These are phyloP conservation scores for Apiotrichum siamense DNA, from an alignment of 1,284 basidiomycete species.

Conservation along the genomic window DNA sequence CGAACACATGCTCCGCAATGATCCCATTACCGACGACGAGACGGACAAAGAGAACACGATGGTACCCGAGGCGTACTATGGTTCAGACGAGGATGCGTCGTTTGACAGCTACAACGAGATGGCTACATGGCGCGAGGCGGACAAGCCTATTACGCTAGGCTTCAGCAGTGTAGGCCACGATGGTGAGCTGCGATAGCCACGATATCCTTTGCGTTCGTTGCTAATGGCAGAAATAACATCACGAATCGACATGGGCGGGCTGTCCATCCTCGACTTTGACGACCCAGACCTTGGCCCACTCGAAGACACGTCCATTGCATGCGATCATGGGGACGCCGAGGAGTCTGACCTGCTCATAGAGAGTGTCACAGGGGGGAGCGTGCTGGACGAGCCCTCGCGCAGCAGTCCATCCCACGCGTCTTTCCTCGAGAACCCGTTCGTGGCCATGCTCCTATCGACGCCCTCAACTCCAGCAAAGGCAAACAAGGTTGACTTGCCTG, in stretches of 20 bases:
- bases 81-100: conserved; percentile 6
- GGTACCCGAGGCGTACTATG: conserved; percentile 9
- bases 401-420: background rate
- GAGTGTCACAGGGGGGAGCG: background rate
- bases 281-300: conserved; percentile 28
- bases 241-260: conserved; percentile 35
- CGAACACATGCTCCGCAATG: background rate
- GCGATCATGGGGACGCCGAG: background rate
- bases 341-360: background rate
- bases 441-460: background rate
- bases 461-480: no score
- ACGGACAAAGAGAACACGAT: conserved; percentile 41
- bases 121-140: background rate
- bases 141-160: conserved; percentile 10
- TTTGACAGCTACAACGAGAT: conserved; percentile 4
- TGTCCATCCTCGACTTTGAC: conserved; percentile 33
- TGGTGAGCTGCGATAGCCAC: conserved; percentile 9
- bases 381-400: background rate
- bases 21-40: conserved; percentile 14
- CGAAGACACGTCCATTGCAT: conserved; percentile 4
- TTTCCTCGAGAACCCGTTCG: background rate
- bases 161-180: conserved; percentile 6
- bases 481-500: background rate
- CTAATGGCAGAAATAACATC: conserved; percentile 10
- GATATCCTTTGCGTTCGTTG: background rate